Evolutionary conservation across 2,329 filamentous ascomycete genomes (phyloP).

Genomic region (Emergomyces pasteurianus): DNA sequence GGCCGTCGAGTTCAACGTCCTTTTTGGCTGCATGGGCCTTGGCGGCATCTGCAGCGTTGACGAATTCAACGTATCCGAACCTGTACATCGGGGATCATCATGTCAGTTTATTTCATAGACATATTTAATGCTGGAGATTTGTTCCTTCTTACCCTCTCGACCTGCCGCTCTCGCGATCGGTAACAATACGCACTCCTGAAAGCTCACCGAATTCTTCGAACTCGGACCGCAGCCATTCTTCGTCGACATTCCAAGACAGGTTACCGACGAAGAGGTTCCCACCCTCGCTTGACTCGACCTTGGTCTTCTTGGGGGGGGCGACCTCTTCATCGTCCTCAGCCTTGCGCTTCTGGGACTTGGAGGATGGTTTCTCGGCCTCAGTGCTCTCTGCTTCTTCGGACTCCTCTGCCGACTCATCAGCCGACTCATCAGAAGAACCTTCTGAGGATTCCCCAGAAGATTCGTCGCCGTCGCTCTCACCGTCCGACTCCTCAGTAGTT

Average conservation of each 20-base stretch:
- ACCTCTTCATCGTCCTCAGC: slow-evolving; percentile 31
- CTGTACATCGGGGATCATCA: slow-evolving; percentile 21
- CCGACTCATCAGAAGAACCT: slow-evolving; percentile 17
- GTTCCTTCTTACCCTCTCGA: slow-evolving; percentile 62
- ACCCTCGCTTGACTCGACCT: slow-evolving; percentile 38
- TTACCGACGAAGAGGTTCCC: slow-evolving; percentile 78
- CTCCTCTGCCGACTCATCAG: slow-evolving; percentile 22
- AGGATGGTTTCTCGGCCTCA: slow-evolving; percentile 14
- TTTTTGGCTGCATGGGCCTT: slow-evolving; percentile 66
- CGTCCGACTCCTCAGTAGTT: slow-evolving; percentile 1
- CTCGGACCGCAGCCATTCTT: slow-evolving; percentile 66
- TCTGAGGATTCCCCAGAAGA: not conserved
- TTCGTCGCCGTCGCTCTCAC: not conserved
- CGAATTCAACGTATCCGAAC: slow-evolving; percentile 88
- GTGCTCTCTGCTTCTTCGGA: slow-evolving; percentile 16
- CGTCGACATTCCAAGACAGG: slow-evolving; percentile 82
- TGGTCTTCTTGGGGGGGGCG: slow-evolving; percentile 48
- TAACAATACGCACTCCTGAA: slow-evolving; percentile 64
- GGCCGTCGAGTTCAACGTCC: slow-evolving; percentile 60
- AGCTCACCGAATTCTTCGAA: slow-evolving; percentile 72
- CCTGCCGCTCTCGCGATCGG: slow-evolving; percentile 65
- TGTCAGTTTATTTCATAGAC: slow-evolving; percentile 14
- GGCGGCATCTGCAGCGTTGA: slow-evolving; percentile 52
- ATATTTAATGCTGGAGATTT: not conserved
- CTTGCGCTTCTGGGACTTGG: slow-evolving; percentile 35